These are phyloP conservation scores for Thamnidium elegans DNA, from an alignment of 192 early-diverging fungal genomes.

Conservation along the genomic window DNA sequence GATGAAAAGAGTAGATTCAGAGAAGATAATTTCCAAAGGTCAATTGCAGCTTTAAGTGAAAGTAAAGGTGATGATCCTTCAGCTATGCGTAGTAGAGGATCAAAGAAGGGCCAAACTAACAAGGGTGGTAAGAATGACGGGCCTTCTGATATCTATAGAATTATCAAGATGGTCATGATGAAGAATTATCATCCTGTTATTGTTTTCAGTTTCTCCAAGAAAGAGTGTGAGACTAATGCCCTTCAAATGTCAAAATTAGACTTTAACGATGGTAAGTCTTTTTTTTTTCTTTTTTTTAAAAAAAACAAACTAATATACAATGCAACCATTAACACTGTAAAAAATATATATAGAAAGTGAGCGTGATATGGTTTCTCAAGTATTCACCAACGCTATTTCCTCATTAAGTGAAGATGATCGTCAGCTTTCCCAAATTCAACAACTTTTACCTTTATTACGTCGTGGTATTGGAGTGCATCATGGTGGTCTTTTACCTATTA, in stretches of 20 bases:
- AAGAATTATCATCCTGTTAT: constrained; percentile 99
- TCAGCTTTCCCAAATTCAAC: constrained; percentile 85
- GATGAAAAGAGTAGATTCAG: constrained; percentile 94
- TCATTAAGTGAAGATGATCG: constrained; percentile 88
- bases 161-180: constrained; percentile 92
- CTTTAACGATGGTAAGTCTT: constrained; percentile 67
- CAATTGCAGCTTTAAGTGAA: constrained; percentile 70
- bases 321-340: no score
- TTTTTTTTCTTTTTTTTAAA: neutral
- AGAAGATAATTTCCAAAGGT: constrained; percentile 94
- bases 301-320: neutral
- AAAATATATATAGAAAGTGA: constrained; percentile 59
- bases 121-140: constrained; percentile 58
- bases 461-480: constrained; percentile 98
- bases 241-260: constrained; percentile 89
- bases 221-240: constrained; percentile 91
- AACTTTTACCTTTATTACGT: constrained; percentile 85
- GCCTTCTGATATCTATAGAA: constrained; percentile 85
- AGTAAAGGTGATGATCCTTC: constrained; percentile 58
- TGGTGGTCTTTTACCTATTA: constrained; percentile 90
- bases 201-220: constrained; percentile 93
- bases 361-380: constrained; percentile 75
- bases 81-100: constrained; percentile 44
- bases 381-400: constrained; percentile 86
- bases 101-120: constrained; percentile 47